Evolutionary conservation across 768 basidiomycete species (phyloP), one percentile per base, ranked within the genome.

Genomic region (Pleurotus cornucopiae): DNA sequence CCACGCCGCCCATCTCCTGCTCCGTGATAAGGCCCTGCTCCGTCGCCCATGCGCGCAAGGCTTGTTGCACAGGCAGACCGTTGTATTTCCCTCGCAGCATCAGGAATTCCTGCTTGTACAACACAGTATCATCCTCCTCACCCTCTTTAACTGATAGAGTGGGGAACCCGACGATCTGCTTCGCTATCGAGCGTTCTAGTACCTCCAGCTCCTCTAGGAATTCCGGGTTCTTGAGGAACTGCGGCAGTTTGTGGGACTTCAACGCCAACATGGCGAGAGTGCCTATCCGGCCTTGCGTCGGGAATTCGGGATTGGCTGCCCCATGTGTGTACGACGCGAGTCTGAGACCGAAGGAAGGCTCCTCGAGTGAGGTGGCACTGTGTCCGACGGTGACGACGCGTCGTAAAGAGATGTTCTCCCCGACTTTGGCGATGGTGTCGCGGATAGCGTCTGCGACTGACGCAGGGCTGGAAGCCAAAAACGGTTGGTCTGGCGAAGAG

Each of bases 91-190:
- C 88, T n/a, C 85, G 81, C 39, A 87, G 78, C 73, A 85, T 91
- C 67, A 84, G 81, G 61, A 92, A 89, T 4, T 82, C 81, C 61
- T 92, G 91, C 23, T 80, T 76, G 64, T 89, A 89, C 46, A 93
- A 69, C 5, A 83, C 81, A 2, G 77, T 80, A 55, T 85, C 83
- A 4, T 65, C 63, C 9, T 71, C 64, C 6, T 64, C 63, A 38
- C 64, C 66, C 5, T 66, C 41, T n/a, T 60, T 52, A 16, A 93
- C 73, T 0, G 73, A 74, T 13, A 71, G 69, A 0, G 91, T 91
- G 23, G 89, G 84, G 65, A 94, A 87, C 2, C 93, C 94, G 18
- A 85, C 84, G 49, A 93, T 86, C 70, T 96, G 94, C 41, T 92
- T 80, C 7, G 87, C 88, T n/a, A 96, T 60, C 2, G 87, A 81